These are phyloP conservation scores for Emydomyces testavorans DNA, from an alignment of 2,329 filamentous ascomycete species.

Conservation along the genomic window DNA sequence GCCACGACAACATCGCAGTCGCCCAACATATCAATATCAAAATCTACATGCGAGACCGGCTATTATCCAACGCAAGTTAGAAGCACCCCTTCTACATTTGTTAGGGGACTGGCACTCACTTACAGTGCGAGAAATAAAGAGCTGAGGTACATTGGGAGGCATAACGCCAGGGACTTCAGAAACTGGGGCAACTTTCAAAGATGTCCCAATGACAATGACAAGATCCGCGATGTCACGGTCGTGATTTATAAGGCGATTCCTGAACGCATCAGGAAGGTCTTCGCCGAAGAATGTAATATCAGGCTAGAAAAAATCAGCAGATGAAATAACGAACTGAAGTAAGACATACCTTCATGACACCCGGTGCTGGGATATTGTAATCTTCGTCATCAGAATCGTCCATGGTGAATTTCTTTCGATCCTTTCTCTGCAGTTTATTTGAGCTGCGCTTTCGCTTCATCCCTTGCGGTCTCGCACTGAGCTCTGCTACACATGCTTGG, in stretches of 20 bases:
- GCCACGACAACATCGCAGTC: constrained; percentile 85
- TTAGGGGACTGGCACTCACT: constrained; percentile 19
- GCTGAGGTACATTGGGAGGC: constrained; percentile 69
- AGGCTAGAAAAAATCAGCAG: constrained; percentile 41
- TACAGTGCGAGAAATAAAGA: constrained; percentile 73
- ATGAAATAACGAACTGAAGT: neutral
- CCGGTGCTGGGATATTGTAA: constrained; percentile 55
- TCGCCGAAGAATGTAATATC: constrained; percentile 99
- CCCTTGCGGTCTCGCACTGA: constrained; percentile 39
- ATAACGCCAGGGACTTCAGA: constrained; percentile 78
- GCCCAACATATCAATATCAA: constrained; percentile 91
- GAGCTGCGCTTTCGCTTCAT: constrained; percentile 44
- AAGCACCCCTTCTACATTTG: neutral
- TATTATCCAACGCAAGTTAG: constrained; percentile 23
- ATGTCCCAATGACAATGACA: constrained; percentile 91
- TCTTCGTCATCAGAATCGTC: constrained; percentile 47
- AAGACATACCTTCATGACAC: constrained; percentile 59
- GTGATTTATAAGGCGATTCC: constrained; percentile 63
- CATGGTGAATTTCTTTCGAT: constrained; percentile 46
- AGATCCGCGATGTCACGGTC: constrained; percentile 75
- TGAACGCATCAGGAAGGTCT: constrained; percentile 72
- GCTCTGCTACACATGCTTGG: constrained; percentile 51
- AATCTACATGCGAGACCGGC: constrained; percentile 78
- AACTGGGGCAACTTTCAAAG: constrained; percentile 88
- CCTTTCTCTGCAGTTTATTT: constrained; percentile 36